These are phyloP conservation scores for Clonostachys solani DNA, from an alignment of 2,329 filamentous ascomycete genomes.

Conservation along the genomic window DNA sequence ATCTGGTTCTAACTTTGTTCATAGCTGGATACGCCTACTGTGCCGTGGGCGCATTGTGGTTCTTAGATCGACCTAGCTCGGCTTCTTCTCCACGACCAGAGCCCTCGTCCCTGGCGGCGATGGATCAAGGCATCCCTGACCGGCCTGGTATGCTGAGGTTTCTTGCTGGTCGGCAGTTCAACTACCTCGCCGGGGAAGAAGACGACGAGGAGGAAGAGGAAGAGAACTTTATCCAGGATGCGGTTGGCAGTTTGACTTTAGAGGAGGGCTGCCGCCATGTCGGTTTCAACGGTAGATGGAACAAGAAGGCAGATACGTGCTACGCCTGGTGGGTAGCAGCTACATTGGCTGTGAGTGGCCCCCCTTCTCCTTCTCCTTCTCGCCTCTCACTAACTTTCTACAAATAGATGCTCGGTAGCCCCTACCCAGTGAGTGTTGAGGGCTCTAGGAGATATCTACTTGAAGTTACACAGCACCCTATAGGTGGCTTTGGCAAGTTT, in stretches of 20 bases:
- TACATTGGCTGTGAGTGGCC: conserved; percentile 40
- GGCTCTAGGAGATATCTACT: conserved; percentile 76
- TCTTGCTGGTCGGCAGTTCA: conserved; percentile 61
- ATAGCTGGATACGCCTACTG: conserved; percentile 91
- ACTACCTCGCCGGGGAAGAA: conserved; percentile 45
- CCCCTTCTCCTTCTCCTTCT: not conserved
- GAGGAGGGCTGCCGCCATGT: conserved; percentile 40
- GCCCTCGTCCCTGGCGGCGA: conserved; percentile 15
- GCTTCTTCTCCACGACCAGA: conserved; percentile 13
- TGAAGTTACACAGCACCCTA: conserved; percentile 78
- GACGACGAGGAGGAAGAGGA: conserved; percentile 37
- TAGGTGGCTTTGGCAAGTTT: conserved; percentile 78
- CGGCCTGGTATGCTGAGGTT: conserved; percentile 38
- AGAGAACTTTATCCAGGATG: conserved; percentile 26
- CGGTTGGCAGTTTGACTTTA: conserved; percentile 26
- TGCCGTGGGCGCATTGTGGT: conserved; percentile 70
- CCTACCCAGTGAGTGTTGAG: conserved; percentile 50
- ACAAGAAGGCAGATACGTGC: conserved; percentile 92
- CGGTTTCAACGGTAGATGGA: conserved; percentile 85
- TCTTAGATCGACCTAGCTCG: conserved; percentile 61
- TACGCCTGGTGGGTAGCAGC: conserved; percentile 91
- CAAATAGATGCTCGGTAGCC: conserved; percentile 50
- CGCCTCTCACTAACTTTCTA: not conserved
- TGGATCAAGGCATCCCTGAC: conserved; percentile 27
- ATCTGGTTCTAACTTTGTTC: not conserved